These are phyloP conservation scores for Microglena sp. DNA, from an alignment of 139 green algal species.

Conservation along the genomic window DNA sequence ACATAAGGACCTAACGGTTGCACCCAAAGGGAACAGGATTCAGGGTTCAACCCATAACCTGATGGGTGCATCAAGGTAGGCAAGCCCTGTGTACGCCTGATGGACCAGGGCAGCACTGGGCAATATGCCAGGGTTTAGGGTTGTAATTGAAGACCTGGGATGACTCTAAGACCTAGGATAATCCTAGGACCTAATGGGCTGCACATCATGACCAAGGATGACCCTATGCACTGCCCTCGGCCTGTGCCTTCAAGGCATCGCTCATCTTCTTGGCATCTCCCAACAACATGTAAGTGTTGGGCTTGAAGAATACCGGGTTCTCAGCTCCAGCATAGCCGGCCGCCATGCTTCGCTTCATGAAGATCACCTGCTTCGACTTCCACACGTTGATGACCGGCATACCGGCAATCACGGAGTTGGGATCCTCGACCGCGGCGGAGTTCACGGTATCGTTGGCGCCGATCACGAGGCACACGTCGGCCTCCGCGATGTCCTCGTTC, in stretches of 20 bases:
- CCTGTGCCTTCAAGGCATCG: slow-evolving; percentile 14
- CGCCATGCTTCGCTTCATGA: slow-evolving; percentile 84
- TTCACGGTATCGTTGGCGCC: slow-evolving; percentile 86
- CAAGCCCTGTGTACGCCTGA: too few relatives aligned
- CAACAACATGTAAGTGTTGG: slow-evolving; percentile 78
- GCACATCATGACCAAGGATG: too few relatives aligned
- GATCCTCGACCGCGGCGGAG: slow-evolving; percentile 74
- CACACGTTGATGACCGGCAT: slow-evolving; percentile 66
- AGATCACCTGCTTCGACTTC: slow-evolving; percentile 69
- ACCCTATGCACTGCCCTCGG: too few relatives aligned
- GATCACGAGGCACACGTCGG: slow-evolving; percentile 75
- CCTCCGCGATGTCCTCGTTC: slow-evolving; percentile 15
- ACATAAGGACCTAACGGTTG: too few relatives aligned
- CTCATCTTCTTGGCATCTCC: slow-evolving; percentile 34
- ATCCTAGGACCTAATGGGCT: too few relatives aligned
- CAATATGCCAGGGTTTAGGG: too few relatives aligned
- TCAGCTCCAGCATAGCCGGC: slow-evolving; percentile 72
- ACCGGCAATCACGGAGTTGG: slow-evolving; percentile 61
- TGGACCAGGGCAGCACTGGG: too few relatives aligned
- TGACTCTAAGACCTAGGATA: too few relatives aligned
- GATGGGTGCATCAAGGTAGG: too few relatives aligned
- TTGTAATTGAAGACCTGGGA: too few relatives aligned
- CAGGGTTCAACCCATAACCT: too few relatives aligned
- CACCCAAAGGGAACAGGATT: too few relatives aligned
- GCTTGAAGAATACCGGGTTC: slow-evolving; percentile 77